Base-by-base conservation (phyloP, 2,329 filamentous ascomycete genomes). In the Cercospora sp. region DNA sequence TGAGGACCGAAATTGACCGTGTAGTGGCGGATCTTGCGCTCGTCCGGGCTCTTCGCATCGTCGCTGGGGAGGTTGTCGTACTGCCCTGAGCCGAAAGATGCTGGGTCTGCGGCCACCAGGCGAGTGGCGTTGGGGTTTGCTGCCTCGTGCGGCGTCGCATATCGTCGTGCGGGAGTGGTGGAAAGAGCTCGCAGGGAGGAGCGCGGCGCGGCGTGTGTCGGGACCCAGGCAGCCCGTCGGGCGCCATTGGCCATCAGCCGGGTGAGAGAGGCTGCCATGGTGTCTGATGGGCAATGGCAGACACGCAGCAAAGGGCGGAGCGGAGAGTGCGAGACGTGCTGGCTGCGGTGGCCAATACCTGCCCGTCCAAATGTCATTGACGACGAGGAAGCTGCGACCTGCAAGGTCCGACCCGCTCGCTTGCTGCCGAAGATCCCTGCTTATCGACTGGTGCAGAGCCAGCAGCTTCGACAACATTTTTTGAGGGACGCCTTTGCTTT, bases 1-100 rank as follows among this genome's bases (percentile, higher is more conserved):
- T 99, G 95, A 72, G 95, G 95, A 66, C 95, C 95, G 77, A 99
- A 99, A 86, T 99, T 99, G 85, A 99, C 94, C 6, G 95, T 99
- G 84, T 99, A 99, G 84, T 99, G 95, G 74, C 95, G 90, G 80
- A 99, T 91, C 87, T 97, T 98, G 81, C 94, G 90, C 82, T 84
- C 81, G 74, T 86, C 84, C 63, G 84, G 81, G 58, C 76, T 75
- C 51, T 75, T 81, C 75, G 86, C 82, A 72, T 81, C 79, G 69
- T 81, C 80, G 66, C 81, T 79, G 58, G 81, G 76, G 63, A 78
- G 75, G 72, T 84, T 82, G 64, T 81, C 75, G 74, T 80, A 77
- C 73, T 81, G 73, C 68, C 86, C 80, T 67, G 82, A 78, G 63
- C 80, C 80, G 77, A 92, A 92, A 79, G 87, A 84, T 9, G 62